A percentile compares a stretch with the other conserved stretches of the same genome.
phyloP scores from a whole-genome alignment of 352 stramenopile species.

The Albugo candida region DNA sequence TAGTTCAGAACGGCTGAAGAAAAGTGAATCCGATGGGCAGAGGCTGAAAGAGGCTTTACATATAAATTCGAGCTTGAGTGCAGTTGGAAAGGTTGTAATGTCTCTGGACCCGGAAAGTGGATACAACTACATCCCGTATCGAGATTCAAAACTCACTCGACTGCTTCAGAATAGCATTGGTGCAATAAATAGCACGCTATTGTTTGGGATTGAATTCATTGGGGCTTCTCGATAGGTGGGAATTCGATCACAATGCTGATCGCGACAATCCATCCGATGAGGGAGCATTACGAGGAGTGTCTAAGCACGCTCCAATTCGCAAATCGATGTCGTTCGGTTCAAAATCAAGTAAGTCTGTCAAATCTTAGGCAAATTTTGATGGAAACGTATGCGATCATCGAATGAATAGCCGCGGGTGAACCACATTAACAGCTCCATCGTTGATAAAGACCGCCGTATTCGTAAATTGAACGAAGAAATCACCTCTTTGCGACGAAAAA shows the following conservation, averaged over 20 bases:
- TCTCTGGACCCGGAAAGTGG: slow-evolving; percentile 65
- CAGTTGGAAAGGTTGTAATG: slow-evolving; percentile 76
- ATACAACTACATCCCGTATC: slow-evolving; percentile 79
- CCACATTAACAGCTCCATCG: slow-evolving; percentile 68
- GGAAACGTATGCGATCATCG: neutral
- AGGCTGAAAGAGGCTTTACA: slow-evolving; percentile 69
- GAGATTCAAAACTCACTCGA: slow-evolving; percentile 67
- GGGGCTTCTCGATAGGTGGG: slow-evolving; percentile 19
- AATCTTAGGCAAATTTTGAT: neutral
- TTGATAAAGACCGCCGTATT: slow-evolving; percentile 69
- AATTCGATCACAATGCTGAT: slow-evolving; percentile 76
- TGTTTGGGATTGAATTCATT: neutral
- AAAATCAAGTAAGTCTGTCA: slow-evolving; percentile 42
- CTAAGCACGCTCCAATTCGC: slow-evolving; percentile 82
- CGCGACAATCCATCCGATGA: slow-evolving; percentile 76
- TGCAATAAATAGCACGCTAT: slow-evolving; percentile 3
- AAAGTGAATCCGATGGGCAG: slow-evolving; percentile 73
- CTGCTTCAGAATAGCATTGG: slow-evolving; percentile 73
- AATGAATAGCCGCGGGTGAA: slow-evolving; percentile 40
- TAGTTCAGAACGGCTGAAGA: slow-evolving; percentile 67
- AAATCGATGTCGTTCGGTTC: slow-evolving; percentile 78
- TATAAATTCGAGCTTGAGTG: slow-evolving; percentile 72
- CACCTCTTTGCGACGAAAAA: slow-evolving; percentile 25
- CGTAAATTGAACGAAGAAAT: slow-evolving; percentile 66
- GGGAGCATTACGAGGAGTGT: slow-evolving; percentile 80